These are phyloP conservation scores for Daldinia loculata DNA, from an alignment of 495 filamentous ascomycete species.

Conservation along the genomic window DNA sequence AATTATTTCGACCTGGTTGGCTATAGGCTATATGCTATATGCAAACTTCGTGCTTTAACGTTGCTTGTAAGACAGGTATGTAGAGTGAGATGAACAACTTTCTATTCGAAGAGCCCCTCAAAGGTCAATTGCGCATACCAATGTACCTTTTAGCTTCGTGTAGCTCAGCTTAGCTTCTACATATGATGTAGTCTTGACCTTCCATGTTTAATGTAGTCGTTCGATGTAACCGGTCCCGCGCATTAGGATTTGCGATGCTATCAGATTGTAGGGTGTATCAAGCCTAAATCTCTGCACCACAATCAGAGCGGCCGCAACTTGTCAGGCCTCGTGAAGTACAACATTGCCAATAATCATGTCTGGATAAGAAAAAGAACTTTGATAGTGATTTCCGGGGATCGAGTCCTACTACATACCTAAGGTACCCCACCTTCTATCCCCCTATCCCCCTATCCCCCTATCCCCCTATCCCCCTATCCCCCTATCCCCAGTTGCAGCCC, in stretches of 20 bases:
- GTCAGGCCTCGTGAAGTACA: slow-evolving; percentile 27
- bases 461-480: slow-evolving; percentile 7
- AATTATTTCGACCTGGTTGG: neutral
- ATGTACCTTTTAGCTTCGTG: neutral
- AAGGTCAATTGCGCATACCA: slow-evolving; percentile 6
- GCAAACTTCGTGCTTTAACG: slow-evolving; percentile 10
- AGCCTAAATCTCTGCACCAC: slow-evolving; percentile 18
- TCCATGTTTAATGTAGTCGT: neutral
- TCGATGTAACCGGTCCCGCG: neutral
- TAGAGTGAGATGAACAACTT: slow-evolving; percentile 5
- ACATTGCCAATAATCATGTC: slow-evolving; percentile 6
- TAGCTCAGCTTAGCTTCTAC: neutral
- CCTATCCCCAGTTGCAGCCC: too few relatives aligned
- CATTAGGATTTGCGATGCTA: neutral
- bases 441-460: slow-evolving; percentile 4
- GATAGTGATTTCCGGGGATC: slow-evolving; percentile 3
- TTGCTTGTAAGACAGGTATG: neutral
- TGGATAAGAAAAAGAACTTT: too few relatives aligned
- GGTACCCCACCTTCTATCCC: slow-evolving; percentile 23
- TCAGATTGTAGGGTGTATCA: slow-evolving; percentile 3
- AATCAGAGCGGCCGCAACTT: slow-evolving; percentile 36
- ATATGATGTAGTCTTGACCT: too few relatives aligned
- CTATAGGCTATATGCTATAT: neutral
- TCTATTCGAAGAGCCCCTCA: slow-evolving; percentile 21
- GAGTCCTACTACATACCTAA: neutral